Percentiles rank a stretch among this genome's conserved stretches.
These are phyloP conservation scores for Phylloporus sp. DNA, from an alignment of 768 basidiomycete genomes.

Conservation along the genomic window DNA sequence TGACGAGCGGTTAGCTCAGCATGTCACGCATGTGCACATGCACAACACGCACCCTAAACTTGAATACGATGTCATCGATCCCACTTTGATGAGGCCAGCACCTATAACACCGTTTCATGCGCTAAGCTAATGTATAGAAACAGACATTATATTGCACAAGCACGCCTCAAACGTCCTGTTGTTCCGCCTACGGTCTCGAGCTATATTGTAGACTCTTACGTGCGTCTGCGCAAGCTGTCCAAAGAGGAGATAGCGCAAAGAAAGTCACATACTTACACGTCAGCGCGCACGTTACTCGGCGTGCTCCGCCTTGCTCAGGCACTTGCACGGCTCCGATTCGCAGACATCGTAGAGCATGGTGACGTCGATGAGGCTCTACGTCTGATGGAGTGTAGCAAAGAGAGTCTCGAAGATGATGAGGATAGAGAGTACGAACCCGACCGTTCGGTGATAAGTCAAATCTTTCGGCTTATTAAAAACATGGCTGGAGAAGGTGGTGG, in stretches of 20 bases:
- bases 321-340: constrained; percentile 85
- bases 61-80: constrained; percentile 80
- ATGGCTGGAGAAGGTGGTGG: constrained; percentile 56
- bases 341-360: constrained; percentile 70
- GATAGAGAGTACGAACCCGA: constrained; percentile 70
- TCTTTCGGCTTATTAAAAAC: constrained; percentile 87
- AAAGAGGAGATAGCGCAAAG: constrained; percentile 88
- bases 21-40: constrained; percentile 99
- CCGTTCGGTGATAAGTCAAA: constrained; percentile 74
- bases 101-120: not conserved
- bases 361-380: constrained; percentile 97
- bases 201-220: constrained; percentile 94
- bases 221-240: constrained; percentile 87
- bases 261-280: constrained; percentile 91
- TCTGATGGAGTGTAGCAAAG: constrained; percentile 96
- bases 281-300: constrained; percentile 91
- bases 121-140: constrained; percentile 3
- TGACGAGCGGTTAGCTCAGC: constrained; percentile 93
- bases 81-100: constrained; percentile 78
- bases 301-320: constrained; percentile 94
- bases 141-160: constrained; percentile 93
- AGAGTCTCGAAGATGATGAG: constrained; percentile 78
- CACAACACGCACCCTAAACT: constrained; percentile 84
- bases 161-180: constrained; percentile 83
- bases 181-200: constrained; percentile 85